A percentile compares a stretch with the other conserved stretches of the same genome.
Evolutionary conservation across 345 rosid genomes (phyloP).

Genomic region (Zanthoxylum bungeanum): DNA sequence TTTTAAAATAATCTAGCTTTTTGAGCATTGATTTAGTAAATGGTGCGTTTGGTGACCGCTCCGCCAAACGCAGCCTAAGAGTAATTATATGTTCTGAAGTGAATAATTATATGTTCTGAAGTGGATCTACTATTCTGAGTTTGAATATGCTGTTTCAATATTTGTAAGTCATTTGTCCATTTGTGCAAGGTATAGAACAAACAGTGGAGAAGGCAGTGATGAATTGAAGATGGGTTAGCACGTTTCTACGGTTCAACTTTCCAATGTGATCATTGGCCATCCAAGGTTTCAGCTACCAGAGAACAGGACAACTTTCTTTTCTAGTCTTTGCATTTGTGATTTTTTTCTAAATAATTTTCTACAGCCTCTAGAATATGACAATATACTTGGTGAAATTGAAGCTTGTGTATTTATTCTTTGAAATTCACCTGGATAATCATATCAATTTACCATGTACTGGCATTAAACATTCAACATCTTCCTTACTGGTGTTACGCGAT

Average conservation of each 20-base stretch:
- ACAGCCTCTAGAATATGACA: not conserved
- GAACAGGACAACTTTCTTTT: not conserved
- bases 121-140: not conserved
- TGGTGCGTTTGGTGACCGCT: too few species aligned
- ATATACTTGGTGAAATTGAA: not conserved
- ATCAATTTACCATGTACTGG: too few species aligned
- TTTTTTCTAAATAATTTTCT: not conserved
- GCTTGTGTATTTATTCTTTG: not conserved
- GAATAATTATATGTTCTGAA: not conserved
- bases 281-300: not conserved
- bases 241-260: not conserved
- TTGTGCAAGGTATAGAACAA: constrained; percentile 51
- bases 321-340: not conserved
- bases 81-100: too few species aligned
- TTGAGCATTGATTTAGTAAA: too few species aligned
- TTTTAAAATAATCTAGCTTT: too few species aligned
- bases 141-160: not conserved
- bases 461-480: too few species aligned
- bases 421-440: not conserved
- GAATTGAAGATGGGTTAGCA: constrained; percentile 34
- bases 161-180: not conserved
- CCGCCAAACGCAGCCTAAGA: too few species aligned
- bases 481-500: not conserved
- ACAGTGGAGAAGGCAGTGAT: constrained; percentile 15
- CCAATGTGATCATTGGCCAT: not conserved